A percentile compares a stretch with the other conserved stretches of the same genome.
These are phyloP conservation scores for Bathelium albidoporum DNA, from an alignment of 495 filamentous ascomycete genomes.

Conservation along the genomic window DNA sequence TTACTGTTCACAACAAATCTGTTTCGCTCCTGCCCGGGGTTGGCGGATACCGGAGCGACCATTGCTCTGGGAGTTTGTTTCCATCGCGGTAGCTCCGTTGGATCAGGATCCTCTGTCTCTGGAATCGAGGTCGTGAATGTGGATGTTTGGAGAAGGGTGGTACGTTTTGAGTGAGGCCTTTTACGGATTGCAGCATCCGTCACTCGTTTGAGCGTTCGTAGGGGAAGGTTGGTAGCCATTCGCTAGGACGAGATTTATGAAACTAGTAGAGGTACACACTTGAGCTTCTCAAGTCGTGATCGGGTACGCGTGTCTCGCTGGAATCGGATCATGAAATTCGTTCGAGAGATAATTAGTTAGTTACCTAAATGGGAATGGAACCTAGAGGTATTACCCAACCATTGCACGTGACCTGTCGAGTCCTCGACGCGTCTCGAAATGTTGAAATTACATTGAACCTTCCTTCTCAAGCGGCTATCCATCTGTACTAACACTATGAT, in stretches of 20 bases:
- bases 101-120: conserved; percentile 27
- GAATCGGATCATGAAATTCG: too few species aligned
- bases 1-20: conserved; percentile 54
- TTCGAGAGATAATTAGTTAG: neutral
- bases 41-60: conserved; percentile 53
- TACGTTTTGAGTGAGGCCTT: neutral
- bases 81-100: conserved; percentile 59
- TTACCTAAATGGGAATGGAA: neutral
- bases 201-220: neutral
- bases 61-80: conserved; percentile 66
- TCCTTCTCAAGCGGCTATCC: neutral
- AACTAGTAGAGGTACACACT: neutral
- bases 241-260: neutral
- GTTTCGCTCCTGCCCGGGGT: neutral
- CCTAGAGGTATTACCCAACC: neutral
- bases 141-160: neutral
- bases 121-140: conserved; percentile 14
- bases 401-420: neutral
- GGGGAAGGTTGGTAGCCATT: neutral
- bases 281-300: neutral
- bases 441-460: neutral
- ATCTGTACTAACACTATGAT: neutral
- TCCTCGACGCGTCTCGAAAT: neutral
- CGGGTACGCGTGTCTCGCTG: too few species aligned
- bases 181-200: neutral